Base-by-base conservation (phyloP, 108 stramenopile genomes). In the Pseudonitzschia delicatissima region DNA sequence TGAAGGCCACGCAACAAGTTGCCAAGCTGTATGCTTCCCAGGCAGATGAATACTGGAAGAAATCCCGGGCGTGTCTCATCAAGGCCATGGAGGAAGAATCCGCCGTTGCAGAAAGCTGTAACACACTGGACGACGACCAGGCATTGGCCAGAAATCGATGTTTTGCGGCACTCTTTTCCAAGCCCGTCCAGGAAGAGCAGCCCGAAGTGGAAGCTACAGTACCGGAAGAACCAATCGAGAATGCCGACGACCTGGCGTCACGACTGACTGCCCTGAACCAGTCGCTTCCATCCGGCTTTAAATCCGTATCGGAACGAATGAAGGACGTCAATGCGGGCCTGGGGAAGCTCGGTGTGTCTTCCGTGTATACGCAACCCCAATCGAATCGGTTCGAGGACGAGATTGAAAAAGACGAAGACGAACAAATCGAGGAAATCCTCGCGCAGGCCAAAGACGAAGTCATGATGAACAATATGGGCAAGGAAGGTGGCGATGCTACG, bases 341-440 rank as follows among this genome's bases (percentile, higher is more conserved):
- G 12, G 68, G 67, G 45, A 47, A 66, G 12, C 57, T 82, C 4
- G 81, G 81, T 12, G 32, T 77, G 7, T 49, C 55, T 33, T 72
- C 74, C 31, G 21, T 80, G 15, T 75, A 67, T 25, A 33, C 45
- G 13, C 58, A 62, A 32, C 59, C 73, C 29, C 36, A 57, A 49
- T 64, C 66, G 2, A 55, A 47, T 50, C 33, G 67, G 39, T 66
- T 66, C 39, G 34, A 65, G 42, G 68, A 67, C 37, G 61, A 67
- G 67, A 5, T 72, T 18, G 70, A 66, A 28, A 72, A 81, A 25
- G 68, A 67, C 21, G 81, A 77, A 45, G 73, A 74, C 15, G 77
- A 82, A n/a, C 73, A 77, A 69, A 73, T 82, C n/a, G 73, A 67
- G 12, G 73, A 71, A n/a, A 82, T 77, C 32, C 74, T 82, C 11